Evolutionary conservation across 2,329 filamentous ascomycete genomes (phyloP), one percentile per base, ranked within the genome.

Genomic region (Cylindrodendrum hubeiense): DNA sequence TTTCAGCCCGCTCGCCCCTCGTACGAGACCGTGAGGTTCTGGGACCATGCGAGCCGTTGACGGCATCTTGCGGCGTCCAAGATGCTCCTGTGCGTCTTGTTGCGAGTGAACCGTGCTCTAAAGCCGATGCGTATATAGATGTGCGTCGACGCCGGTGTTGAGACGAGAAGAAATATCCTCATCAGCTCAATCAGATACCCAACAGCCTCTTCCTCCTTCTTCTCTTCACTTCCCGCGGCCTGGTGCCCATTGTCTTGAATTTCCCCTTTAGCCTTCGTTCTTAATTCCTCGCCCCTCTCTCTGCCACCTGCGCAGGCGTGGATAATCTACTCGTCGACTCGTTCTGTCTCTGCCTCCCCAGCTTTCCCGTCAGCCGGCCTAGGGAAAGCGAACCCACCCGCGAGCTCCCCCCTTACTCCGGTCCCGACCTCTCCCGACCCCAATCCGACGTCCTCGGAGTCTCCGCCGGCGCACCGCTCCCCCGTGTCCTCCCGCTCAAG

Each of bases 401-500:
- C 34, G 51, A 47, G 22, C 67, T 69, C 47, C 67, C 67, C 22
- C 43, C 37, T 34, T 69, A 69, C 60, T 58, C 67, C 51, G 67
- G 67, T 47, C 67, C 67, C 55, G 49, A 54, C 3, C 65, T 66
- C 26, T 50, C 60, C 12, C 47, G 50, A 44, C 50, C 55, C 26
- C 30, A 50, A 30, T 60, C 60, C 26, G 52, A 65, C 28, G 41
- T 56, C 30, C 56, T 66, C 46, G 65, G 62, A 50, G 65, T 67
- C 39, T 67, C 67, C 33, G 67, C 58, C 30, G 67, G 67, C 17
- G 60, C 65, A 8, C 49, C 62, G 49, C 67, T 68, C 52, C 67
- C 67, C 28, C 65, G 67, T 19, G 67, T 68, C 34, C 67, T 69
- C 52, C 67, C 67, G 22, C 67, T 69, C 62, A 69, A 69, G 50